Conservation (phyloP, 2,329 filamentous ascomycete genomes). For the Fusarium incarnatum region DNA sequence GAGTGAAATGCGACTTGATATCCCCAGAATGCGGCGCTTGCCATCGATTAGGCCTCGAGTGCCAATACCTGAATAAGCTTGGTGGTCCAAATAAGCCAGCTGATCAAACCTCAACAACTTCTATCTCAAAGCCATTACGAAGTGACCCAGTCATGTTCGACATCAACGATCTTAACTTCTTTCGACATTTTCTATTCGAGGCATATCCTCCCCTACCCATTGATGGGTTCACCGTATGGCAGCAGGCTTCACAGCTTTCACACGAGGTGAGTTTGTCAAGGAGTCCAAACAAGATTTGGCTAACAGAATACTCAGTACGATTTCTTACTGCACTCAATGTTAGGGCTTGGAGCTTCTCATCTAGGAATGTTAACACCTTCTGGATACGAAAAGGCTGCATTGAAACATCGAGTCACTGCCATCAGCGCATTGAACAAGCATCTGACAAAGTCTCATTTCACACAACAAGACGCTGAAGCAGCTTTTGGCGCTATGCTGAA, state of each 20-base stretch:
- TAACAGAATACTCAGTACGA: constrained; percentile 48
- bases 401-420: constrained; percentile 54
- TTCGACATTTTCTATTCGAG: constrained; percentile 63
- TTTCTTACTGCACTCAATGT: constrained; percentile 57
- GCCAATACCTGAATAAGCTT: constrained; percentile 48
- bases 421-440: constrained; percentile 52
- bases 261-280: constrained; percentile 49
- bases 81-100: constrained; percentile 3
- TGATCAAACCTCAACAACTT: not conserved
- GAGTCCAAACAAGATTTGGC: too few relatives aligned
- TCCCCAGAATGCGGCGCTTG: constrained; percentile 53
- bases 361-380: constrained; percentile 45
- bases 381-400: constrained; percentile 45
- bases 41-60: constrained; percentile 51
- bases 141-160: constrained; percentile 50
- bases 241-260: constrained; percentile 52
- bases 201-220: constrained; percentile 58
- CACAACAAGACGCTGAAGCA: constrained; percentile 51
- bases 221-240: constrained; percentile 53
- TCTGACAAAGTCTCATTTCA: constrained; percentile 47
- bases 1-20: constrained; percentile 59
- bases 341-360: constrained; percentile 56
- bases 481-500: constrained; percentile 53
- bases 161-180: constrained; percentile 61
- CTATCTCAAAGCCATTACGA: constrained; percentile 30